phyloP scores from a whole-genome alignment of 495 filamentous ascomycete genomes.

The Neurospora sp. region DNA sequence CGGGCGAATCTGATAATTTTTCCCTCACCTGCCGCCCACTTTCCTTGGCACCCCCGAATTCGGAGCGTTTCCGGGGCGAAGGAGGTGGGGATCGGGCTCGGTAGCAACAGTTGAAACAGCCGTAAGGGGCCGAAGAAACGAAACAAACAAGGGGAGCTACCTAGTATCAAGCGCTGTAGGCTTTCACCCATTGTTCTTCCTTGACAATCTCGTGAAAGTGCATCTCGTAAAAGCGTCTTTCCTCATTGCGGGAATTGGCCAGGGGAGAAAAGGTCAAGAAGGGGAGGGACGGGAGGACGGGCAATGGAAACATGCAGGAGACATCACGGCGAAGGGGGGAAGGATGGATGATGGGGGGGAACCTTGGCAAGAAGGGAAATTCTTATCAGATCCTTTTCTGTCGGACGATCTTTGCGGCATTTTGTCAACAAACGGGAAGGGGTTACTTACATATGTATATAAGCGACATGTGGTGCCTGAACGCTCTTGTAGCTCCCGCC shows the following conservation, averaged over 20 bases:
- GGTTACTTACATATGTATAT: background rate
- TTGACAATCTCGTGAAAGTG: background rate
- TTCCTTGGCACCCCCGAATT: slow-evolving; percentile 16
- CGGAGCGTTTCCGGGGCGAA: slow-evolving; percentile 9
- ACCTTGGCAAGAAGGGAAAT: slow-evolving; percentile 16
- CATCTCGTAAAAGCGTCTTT: background rate
- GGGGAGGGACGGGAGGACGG: background rate
- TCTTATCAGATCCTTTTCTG: slow-evolving; percentile 32
- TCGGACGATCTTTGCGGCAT: slow-evolving; percentile 14
- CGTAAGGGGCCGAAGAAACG: background rate
- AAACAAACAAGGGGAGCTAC: background rate
- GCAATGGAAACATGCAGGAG: background rate
- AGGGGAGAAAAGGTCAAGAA: background rate
- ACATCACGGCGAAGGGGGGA: background rate
- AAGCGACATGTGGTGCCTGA: background rate
- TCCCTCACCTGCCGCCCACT: background rate
- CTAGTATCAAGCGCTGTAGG: background rate
- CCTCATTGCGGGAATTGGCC: background rate
- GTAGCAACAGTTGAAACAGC: background rate
- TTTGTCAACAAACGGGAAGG: slow-evolving; percentile 6
- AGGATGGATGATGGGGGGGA: background rate
- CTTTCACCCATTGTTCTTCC: background rate
- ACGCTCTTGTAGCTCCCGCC: background rate
- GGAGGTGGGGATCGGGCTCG: background rate
- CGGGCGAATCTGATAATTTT: slow-evolving; percentile 31